Percentiles rank a stretch among this genome's conserved stretches.
phyloP scores from a whole-genome alignment of 306 rosid genomes.

The Arachis stenosperma region DNA sequence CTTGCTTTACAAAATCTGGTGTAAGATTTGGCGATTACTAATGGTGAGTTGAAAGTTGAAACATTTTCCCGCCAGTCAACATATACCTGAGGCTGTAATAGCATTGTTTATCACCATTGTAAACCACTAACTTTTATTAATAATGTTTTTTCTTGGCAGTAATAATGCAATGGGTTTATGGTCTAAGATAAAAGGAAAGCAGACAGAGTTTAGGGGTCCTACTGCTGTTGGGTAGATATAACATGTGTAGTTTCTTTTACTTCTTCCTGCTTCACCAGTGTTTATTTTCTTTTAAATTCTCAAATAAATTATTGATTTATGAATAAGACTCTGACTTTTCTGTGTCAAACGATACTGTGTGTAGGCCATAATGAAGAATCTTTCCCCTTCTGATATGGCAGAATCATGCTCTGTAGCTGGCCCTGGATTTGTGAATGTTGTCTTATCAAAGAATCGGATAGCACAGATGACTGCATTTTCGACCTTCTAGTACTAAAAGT shows the following conservation, averaged over 20 bases:
- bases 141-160: constrained; percentile 45
- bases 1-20: constrained; percentile 65
- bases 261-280: background rate
- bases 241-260: constrained; percentile 11
- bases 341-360: constrained; percentile 26
- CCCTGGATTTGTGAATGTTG: constrained; percentile 62
- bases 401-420: constrained; percentile 62
- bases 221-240: constrained; percentile 84
- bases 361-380: constrained; percentile 78
- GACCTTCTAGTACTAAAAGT: constrained; percentile 8
- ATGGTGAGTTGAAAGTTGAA: constrained; percentile 54
- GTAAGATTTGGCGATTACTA: constrained; percentile 85
- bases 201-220: constrained; percentile 64
- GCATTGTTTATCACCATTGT: background rate
- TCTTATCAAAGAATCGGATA: constrained; percentile 72
- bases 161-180: constrained; percentile 92
- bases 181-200: constrained; percentile 75
- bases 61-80: background rate
- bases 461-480: constrained; percentile 64
- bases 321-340: constrained; percentile 9
- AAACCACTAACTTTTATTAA: constrained; percentile 22
- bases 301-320: constrained; percentile 19
- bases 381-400: constrained; percentile 74
- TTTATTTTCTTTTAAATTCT: background rate
- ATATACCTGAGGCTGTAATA: constrained; percentile 3